Conservation (phyloP, 1,139 yeast species). For the Nakaseomyces glabratus region DNA sequence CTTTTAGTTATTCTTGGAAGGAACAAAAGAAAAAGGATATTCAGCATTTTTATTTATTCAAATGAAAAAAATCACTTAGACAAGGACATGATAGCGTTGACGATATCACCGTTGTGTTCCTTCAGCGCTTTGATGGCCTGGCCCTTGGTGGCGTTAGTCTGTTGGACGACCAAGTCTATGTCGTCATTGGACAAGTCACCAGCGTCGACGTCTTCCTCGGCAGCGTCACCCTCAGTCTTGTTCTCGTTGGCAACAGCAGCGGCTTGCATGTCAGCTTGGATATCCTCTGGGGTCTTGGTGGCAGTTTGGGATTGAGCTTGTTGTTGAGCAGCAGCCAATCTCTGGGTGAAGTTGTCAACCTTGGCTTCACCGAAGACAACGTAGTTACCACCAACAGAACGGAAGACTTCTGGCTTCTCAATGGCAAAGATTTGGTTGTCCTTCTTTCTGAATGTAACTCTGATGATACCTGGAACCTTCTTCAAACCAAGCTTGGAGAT, state of each 20-base stretch:
- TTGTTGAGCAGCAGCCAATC: slow-evolving; percentile 68
- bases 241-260: slow-evolving; percentile 44
- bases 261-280: slow-evolving; percentile 85
- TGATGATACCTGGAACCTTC: slow-evolving; percentile 83
- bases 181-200: slow-evolving; percentile 74
- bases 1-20: no score
- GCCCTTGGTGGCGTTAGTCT: slow-evolving; percentile 78
- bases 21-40: no score
- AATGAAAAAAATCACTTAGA: no score
- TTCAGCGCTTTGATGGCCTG: slow-evolving; percentile 88
- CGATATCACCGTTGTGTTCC: slow-evolving; percentile 87
- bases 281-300: slow-evolving; percentile 35
- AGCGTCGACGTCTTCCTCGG: slow-evolving; percentile 61
- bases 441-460: slow-evolving; percentile 94
- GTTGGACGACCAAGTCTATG: slow-evolving; percentile 76
- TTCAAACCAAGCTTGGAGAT: slow-evolving; percentile 85
- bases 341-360: slow-evolving; percentile 82
- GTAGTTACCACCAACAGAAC: slow-evolving; percentile 87
- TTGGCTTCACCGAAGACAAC: slow-evolving; percentile 97
- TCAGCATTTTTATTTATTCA: no score
- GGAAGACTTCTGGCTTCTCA: slow-evolving; percentile 92
- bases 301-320: slow-evolving; percentile 39
- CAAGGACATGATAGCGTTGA: slow-evolving; percentile 89
- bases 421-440: slow-evolving; percentile 90
- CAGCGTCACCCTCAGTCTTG: slow-evolving; percentile 32